phyloP scores from a whole-genome alignment of 2,329 filamentous ascomycete genomes.

The Conoideocrella luteorostrata region DNA sequence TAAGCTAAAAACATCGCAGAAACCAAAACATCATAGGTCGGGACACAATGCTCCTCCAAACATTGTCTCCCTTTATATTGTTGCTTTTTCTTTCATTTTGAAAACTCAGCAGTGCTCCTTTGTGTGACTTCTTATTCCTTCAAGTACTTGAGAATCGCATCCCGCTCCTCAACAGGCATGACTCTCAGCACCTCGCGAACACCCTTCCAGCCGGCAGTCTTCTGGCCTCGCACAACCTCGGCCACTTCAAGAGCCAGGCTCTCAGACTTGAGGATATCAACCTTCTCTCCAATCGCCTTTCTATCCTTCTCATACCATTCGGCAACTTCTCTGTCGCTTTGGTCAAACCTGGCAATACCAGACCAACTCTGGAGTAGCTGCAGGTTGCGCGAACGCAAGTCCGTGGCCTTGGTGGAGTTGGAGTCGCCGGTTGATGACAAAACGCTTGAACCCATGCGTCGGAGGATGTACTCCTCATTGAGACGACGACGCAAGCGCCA shows the following conservation, averaged over 20 bases:
- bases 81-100: background rate
- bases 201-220: conserved; percentile 72
- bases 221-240: conserved; percentile 38
- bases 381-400: conserved; percentile 60
- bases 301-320: conserved; percentile 96
- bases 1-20: background rate
- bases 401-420: conserved; percentile 36
- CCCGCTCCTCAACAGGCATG: conserved; percentile 82
- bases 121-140: conserved; percentile 28
- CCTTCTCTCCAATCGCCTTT: conserved; percentile 73
- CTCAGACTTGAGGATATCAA: conserved; percentile 77
- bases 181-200: conserved; percentile 80
- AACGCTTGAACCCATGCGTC: conserved; percentile 62
- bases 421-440: conserved; percentile 22
- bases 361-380: conserved; percentile 78
- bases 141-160: conserved; percentile 64
- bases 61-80: background rate
- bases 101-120: background rate
- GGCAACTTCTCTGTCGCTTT: conserved; percentile 75
- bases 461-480: conserved; percentile 95
- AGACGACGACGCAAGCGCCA: conserved; percentile 95
- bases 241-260: conserved; percentile 45
- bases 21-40: background rate
- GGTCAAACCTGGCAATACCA: conserved; percentile 67
- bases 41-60: conserved; percentile 9